These are phyloP conservation scores for Paracoccidioides brasiliensis DNA, from an alignment of 2,329 filamentous ascomycete species.

Conservation along the genomic window DNA sequence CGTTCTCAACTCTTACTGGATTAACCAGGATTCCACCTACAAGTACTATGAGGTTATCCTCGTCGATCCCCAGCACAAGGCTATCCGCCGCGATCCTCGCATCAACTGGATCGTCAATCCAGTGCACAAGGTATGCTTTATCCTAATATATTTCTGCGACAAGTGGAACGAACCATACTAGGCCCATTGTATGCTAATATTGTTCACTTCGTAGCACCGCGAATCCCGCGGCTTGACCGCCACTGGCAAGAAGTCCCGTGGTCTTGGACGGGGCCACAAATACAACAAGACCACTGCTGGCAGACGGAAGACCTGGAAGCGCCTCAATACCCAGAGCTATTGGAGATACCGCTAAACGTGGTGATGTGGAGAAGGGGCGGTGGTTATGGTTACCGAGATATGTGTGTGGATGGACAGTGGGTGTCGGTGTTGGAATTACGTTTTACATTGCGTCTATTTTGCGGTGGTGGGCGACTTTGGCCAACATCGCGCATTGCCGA, in stretches of 20 bases:
- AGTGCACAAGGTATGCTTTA: slow-evolving; percentile 65
- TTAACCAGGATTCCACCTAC: slow-evolving; percentile 99
- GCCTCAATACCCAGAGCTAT: slow-evolving; percentile 97
- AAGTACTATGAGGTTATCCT: slow-evolving; percentile 99
- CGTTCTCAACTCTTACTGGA: slow-evolving; percentile 99
- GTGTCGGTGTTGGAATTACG: not conserved
- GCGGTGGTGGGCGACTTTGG: not conserved
- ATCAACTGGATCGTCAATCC: slow-evolving; percentile 99
- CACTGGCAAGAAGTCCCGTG: slow-evolving; percentile 98
- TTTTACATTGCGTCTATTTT: not conserved
- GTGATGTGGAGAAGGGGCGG: not conserved
- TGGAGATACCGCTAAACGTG: slow-evolving; percentile 77
- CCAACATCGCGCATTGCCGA: not conserved
- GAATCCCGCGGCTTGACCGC: slow-evolving; percentile 93
- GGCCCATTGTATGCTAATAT: slow-evolving; percentile 13
- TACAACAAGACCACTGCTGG: slow-evolving; percentile 98
- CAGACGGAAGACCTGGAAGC: slow-evolving; percentile 99
- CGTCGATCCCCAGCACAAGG: slow-evolving; percentile 99
- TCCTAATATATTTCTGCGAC: no score
- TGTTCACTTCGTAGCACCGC: slow-evolving; percentile 55
- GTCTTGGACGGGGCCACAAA: slow-evolving; percentile 97
- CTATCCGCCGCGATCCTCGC: slow-evolving; percentile 94
- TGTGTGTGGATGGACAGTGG: not conserved
- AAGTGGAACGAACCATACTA: not conserved
- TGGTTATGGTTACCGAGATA: not conserved